Conservation (phyloP, 371 early-diverging fungal species). For the Mortierella sp. region DNA sequence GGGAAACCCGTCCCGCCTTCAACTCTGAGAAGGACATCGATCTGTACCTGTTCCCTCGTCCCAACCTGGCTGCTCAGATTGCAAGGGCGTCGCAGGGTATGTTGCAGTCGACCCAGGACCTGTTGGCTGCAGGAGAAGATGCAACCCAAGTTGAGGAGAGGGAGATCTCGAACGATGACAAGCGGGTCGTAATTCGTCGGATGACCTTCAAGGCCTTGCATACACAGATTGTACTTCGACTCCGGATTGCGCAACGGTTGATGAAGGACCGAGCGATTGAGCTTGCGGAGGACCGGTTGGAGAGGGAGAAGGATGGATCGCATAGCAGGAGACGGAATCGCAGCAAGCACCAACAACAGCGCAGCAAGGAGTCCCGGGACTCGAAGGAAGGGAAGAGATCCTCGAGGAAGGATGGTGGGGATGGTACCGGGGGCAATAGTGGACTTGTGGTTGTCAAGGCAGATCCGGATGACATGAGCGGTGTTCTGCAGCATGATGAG, state of each 20-base stretch:
- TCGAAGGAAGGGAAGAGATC: background rate
- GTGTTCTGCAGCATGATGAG: background rate
- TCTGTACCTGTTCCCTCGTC: constrained; percentile 28
- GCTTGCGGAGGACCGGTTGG: constrained; percentile 4
- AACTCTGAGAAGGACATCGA: constrained; percentile 18
- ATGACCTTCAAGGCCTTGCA: background rate
- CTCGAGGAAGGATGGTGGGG: background rate
- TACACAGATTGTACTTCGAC: background rate
- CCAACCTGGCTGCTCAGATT: constrained; percentile 4
- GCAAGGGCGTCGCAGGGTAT: constrained; percentile 3
- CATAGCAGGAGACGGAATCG: background rate
- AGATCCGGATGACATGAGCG: background rate
- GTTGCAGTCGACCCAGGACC: no score
- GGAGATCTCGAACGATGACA: no score
- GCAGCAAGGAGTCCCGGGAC: background rate
- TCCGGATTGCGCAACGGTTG: constrained; percentile 3
- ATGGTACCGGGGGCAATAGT: background rate
- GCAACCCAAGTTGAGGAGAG: background rate
- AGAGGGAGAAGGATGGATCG: background rate
- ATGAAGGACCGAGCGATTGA: background rate
- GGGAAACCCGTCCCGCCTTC: constrained; percentile 16
- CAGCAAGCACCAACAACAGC: background rate
- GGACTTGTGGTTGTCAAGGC: background rate
- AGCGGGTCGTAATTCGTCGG: no score
- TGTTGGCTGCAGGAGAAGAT: background rate